These are phyloP conservation scores for Aspergillus hortae DNA, from an alignment of 2,329 filamentous ascomycete genomes.

Conservation along the genomic window DNA sequence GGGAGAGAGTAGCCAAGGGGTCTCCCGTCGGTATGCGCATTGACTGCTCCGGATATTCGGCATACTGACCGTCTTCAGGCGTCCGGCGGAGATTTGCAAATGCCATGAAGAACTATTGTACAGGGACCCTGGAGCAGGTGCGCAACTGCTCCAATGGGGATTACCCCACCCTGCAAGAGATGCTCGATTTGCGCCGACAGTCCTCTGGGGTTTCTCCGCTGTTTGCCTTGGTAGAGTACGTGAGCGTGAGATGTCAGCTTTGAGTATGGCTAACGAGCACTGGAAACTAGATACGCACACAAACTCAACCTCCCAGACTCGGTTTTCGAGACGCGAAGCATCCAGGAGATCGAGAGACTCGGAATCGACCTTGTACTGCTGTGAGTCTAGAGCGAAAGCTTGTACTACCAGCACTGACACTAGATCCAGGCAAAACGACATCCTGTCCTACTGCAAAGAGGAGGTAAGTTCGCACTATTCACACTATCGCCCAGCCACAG, in stretches of 20 bases:
- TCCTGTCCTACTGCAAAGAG: conserved; percentile 26
- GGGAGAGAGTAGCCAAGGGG: conserved; percentile 18
- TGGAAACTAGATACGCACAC: conserved; percentile 12
- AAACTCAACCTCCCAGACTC: conserved; percentile 15
- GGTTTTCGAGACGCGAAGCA: conserved; percentile 16
- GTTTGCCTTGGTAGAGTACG: conserved; percentile 21
- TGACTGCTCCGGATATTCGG: no score
- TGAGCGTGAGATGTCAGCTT: neutral
- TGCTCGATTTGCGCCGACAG: conserved; percentile 14
- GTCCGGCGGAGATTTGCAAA: conserved; percentile 12
- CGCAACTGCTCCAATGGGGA: conserved; percentile 8
- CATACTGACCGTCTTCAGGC: neutral
- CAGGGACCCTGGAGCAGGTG: conserved; percentile 15
- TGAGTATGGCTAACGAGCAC: neutral
- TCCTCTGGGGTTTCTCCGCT: conserved; percentile 19
- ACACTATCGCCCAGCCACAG: neutral
- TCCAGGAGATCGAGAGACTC: conserved; percentile 17
- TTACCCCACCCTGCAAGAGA: conserved; percentile 13
- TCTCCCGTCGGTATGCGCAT: conserved; percentile 7
- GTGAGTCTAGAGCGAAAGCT: conserved; percentile 7
- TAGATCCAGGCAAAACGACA: conserved; percentile 19
- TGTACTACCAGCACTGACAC: neutral
- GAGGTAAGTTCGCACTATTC: conserved; percentile 11
- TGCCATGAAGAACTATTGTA: conserved; percentile 16
- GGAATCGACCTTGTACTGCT: conserved; percentile 17